phyloP scores from a whole-genome alignment of 257 asterid genomes.

The Petrea volubilis region DNA sequence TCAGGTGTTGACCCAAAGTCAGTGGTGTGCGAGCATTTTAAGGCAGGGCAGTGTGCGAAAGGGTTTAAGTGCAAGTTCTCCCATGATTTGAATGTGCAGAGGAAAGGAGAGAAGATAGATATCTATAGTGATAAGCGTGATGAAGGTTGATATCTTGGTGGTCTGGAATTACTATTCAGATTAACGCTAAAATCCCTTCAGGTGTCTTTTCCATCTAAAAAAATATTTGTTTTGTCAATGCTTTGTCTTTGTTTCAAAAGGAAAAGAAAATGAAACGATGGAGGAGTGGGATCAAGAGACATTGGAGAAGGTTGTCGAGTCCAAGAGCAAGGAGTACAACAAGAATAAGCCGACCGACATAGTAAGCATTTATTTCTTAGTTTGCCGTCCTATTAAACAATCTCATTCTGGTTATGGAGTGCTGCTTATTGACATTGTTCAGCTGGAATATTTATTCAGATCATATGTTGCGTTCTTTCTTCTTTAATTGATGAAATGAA shows the following conservation, averaged over 20 bases:
- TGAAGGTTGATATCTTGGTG: conserved; percentile 31
- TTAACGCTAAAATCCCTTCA: background rate
- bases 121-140: conserved; percentile 67
- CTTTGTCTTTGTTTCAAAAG: conserved; percentile 6
- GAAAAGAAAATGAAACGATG: conserved; percentile 57
- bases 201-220: background rate
- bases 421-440: background rate
- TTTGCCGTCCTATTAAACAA: conserved; percentile 5
- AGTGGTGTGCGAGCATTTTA: conserved; percentile 76
- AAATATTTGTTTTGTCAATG: background rate
- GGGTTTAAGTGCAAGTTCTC: conserved; percentile 88
- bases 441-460: background rate
- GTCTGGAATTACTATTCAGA: background rate
- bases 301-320: conserved; percentile 81
- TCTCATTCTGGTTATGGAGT: background rate
- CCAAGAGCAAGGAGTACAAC: conserved; percentile 90
- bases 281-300: conserved; percentile 97
- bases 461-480: background rate
- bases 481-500: background rate
- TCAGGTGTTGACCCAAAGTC: conserved; percentile 96
- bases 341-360: conserved; percentile 96
- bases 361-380: conserved; percentile 42
- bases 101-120: conserved; percentile 72
- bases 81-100: conserved; percentile 66
- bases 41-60: conserved; percentile 84